phyloP scores from a whole-genome alignment of 2,329 filamentous ascomycete genomes.

The Neofusicoccum parvum region DNA sequence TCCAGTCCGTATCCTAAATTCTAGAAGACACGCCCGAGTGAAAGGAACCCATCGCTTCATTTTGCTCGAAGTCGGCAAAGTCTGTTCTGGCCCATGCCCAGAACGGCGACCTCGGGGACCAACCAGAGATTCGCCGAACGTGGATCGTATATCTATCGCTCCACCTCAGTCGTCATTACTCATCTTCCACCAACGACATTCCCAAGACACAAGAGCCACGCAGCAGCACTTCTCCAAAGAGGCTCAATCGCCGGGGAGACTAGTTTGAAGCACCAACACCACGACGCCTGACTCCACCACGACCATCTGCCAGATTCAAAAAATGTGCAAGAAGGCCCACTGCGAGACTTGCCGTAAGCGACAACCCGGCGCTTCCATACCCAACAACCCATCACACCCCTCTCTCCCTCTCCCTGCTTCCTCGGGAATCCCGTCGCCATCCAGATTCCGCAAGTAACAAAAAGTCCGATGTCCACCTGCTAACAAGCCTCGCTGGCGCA shows the following conservation, averaged over 20 bases:
- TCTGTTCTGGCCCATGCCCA: background rate
- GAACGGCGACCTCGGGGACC: slow-evolving; percentile 16
- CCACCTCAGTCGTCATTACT: background rate
- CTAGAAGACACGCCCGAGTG: too few species aligned
- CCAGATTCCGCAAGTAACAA: background rate
- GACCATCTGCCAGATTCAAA: slow-evolving; percentile 21
- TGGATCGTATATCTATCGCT: slow-evolving; percentile 15
- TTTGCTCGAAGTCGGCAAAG: background rate
- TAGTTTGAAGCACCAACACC: background rate
- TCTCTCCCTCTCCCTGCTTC: slow-evolving; percentile 2
- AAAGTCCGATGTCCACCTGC: background rate
- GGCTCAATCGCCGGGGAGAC: background rate
- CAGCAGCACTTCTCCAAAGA: background rate
- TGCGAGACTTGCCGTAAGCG: slow-evolving; percentile 66
- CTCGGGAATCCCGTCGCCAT: background rate
- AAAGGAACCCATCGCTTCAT: background rate
- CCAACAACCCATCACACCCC: background rate
- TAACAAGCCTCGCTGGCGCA: slow-evolving; percentile 28
- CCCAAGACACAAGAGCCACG: background rate
- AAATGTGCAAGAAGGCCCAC: slow-evolving; percentile 67
- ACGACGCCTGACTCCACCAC: background rate
- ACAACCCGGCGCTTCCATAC: background rate
- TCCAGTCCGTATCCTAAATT: background rate
- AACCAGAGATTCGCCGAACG: slow-evolving; percentile 1
- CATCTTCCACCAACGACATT: background rate